These are phyloP conservation scores for Inga laurina DNA, from an alignment of 306 rosid genomes.

Conservation along the genomic window DNA sequence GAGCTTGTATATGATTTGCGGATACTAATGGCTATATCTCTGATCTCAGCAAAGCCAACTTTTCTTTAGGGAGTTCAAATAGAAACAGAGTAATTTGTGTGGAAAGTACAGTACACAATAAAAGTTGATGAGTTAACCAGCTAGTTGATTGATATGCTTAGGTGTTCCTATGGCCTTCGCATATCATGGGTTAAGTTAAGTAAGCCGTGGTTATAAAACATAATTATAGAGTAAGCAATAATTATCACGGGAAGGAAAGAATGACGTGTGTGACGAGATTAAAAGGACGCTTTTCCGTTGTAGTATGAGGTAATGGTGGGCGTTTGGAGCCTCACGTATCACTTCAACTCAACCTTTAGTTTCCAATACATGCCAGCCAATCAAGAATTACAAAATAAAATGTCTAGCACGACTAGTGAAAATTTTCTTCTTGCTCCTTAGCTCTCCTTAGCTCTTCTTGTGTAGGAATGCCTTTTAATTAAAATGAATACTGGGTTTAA, in stretches of 20 bases:
- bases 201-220: not conserved
- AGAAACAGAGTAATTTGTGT: not conserved
- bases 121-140: not conserved
- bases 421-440: constrained; percentile 24
- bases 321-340: constrained; percentile 6
- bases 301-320: not conserved
- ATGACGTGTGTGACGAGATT: constrained; percentile 10
- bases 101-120: not conserved
- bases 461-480: constrained; percentile 39
- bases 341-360: constrained; percentile 21
- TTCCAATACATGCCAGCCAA: constrained; percentile 4
- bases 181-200: too few relatives aligned
- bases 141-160: not conserved
- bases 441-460: constrained; percentile 35
- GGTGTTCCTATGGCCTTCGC: not conserved
- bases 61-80: not conserved
- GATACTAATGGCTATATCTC: constrained; percentile 23
- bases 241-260: constrained; percentile 7
- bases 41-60: constrained; percentile 21
- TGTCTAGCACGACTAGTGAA: constrained; percentile 12
- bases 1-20: constrained; percentile 38
- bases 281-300: constrained; percentile 19
- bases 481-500: constrained; percentile 34
- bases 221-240: not conserved
- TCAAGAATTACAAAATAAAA: constrained; percentile 7